Conservation (phyloP, 2,329 filamentous ascomycete species). For the Penicillium sp. region DNA sequence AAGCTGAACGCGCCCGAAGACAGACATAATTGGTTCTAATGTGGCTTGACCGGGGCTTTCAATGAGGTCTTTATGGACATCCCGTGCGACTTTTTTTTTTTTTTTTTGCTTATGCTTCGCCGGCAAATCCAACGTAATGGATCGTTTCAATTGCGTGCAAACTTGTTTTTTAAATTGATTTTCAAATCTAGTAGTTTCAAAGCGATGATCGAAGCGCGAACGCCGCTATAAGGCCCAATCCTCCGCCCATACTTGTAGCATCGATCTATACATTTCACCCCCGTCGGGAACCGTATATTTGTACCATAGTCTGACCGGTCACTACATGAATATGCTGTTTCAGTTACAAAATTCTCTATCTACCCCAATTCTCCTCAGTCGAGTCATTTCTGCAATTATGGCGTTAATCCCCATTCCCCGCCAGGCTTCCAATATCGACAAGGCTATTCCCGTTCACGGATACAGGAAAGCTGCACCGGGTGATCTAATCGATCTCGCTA, state of each 20-base stretch:
- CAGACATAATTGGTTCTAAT: slow-evolving; percentile 1
- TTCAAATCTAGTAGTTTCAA: neutral
- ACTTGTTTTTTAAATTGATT: neutral
- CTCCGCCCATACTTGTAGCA: neutral
- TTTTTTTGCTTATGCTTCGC: slow-evolving; percentile 3
- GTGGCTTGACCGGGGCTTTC: neutral
- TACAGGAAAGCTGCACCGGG: slow-evolving; percentile 6
- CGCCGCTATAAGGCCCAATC: neutral
- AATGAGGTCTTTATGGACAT: neutral
- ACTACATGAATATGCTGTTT: slow-evolving; percentile 2
- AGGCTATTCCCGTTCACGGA: neutral
- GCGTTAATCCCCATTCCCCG: slow-evolving; percentile 1
- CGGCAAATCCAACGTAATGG: slow-evolving; percentile 9
- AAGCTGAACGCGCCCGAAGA: neutral
- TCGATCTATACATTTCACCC: neutral
- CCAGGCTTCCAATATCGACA: neutral
- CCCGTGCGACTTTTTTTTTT: slow-evolving; percentile 1
- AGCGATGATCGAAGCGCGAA: neutral
- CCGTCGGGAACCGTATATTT: neutral
- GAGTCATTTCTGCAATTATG: slow-evolving; percentile 8
- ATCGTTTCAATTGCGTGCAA: slow-evolving; percentile 4
- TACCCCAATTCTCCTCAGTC: neutral
- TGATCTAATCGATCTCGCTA: slow-evolving; percentile 15
- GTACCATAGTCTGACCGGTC: neutral
- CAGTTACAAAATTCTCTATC: slow-evolving; percentile 3